phyloP scores from a whole-genome alignment of 2,329 filamentous ascomycete genomes.

The Colletotrichum sp. region DNA sequence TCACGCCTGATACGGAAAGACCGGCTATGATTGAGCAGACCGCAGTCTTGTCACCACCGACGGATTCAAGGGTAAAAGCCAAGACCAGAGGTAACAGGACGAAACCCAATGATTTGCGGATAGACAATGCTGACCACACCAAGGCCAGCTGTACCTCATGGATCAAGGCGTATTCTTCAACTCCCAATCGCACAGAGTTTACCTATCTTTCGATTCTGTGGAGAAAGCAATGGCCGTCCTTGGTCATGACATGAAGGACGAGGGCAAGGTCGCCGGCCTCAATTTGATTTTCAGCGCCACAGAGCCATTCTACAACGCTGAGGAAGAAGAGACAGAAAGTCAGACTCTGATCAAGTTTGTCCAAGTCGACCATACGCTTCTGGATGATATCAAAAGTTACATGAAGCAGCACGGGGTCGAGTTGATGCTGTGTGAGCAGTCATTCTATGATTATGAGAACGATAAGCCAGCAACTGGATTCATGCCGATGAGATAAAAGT shows the following conservation, averaged over 20 bases:
- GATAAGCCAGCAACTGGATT: not conserved
- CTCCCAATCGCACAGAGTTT: not conserved
- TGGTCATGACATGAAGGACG: not conserved
- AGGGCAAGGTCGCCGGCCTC: not conserved
- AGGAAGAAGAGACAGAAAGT: not conserved
- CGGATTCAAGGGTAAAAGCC: not conserved
- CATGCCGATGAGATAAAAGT: not conserved
- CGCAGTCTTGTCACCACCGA: not conserved
- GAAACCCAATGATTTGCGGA: not conserved
- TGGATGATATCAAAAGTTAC: not conserved
- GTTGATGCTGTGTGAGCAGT: not conserved
- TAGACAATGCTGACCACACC: accelerated
- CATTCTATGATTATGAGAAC: not conserved
- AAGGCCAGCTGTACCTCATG: not conserved
- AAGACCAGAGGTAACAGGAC: not conserved
- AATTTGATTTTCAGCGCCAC: not conserved
- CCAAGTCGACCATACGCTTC: not conserved
- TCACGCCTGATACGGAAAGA: not conserved
- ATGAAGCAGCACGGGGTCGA: not conserved
- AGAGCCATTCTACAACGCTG: not conserved
- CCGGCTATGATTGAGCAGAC: not conserved
- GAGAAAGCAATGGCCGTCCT: not conserved
- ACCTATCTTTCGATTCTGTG: not conserved
- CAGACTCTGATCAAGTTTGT: not conserved
- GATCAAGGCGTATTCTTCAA: not conserved